Percentiles rank a stretch among this genome's conserved stretches.
phyloP scores from a whole-genome alignment of 371 early-diverging fungal genomes.

The Mitosporidium daphniae region DNA sequence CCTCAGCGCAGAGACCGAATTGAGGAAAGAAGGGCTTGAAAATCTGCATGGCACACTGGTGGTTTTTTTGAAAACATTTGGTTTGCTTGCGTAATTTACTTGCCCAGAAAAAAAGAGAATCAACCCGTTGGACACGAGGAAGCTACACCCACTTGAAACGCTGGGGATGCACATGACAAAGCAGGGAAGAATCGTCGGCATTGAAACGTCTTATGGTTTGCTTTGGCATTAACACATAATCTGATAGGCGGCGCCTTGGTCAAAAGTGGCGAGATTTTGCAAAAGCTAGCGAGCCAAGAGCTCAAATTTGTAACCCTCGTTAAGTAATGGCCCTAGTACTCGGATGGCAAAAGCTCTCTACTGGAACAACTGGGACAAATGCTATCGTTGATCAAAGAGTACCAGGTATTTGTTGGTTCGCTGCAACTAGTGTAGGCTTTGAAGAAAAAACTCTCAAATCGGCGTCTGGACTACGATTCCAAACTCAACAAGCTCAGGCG shows the following conservation, averaged over 20 bases:
- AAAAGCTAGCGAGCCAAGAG: neutral
- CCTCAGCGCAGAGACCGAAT: constrained; percentile 9
- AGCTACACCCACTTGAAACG: constrained; percentile 14
- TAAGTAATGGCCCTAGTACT: constrained; percentile 10
- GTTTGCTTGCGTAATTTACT: constrained; percentile 2
- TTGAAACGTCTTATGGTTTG: constrained; percentile 6
- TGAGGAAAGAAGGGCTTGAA: constrained; percentile 7
- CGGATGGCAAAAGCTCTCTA: constrained; percentile 10
- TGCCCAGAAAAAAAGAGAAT: constrained; percentile 5
- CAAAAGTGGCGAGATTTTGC: constrained; percentile 1
- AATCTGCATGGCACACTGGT: constrained; percentile 5
- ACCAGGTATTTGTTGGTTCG: constrained; percentile 1
- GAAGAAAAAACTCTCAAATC: constrained; percentile 39
- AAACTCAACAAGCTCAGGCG: constrained; percentile 41
- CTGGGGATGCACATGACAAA: constrained; percentile 20
- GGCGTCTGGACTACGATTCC: constrained; percentile 57
- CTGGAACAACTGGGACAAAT: constrained; percentile 13
- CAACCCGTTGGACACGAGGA: constrained; percentile 13
- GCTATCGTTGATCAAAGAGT: constrained; percentile 1
- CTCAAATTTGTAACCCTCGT: constrained; percentile 3
- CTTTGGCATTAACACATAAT: constrained; percentile 1
- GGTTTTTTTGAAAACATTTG: constrained; percentile 6
- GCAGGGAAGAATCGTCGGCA: constrained; percentile 16
- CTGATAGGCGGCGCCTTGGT: too few species aligned
- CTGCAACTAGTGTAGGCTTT: constrained; percentile 3